Base-by-base conservation (phyloP, 2,329 filamentous ascomycete species). In the Hypoxylon sp. region DNA sequence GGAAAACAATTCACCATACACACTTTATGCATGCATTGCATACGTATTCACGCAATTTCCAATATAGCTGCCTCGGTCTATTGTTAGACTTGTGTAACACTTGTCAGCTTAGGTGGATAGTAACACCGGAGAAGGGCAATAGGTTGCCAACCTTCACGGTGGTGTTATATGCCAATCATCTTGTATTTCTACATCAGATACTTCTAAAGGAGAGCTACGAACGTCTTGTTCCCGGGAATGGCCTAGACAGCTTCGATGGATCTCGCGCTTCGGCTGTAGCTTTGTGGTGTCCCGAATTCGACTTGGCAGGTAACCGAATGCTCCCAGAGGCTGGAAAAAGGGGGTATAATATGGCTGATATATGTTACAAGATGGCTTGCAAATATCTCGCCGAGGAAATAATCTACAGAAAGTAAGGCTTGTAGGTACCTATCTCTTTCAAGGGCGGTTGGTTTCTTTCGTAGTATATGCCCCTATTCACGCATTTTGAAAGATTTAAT, bases 291-390 rank as follows among this genome's bases (percentile, higher is more conserved):
- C 8, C 58, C 33, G 46, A 39, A 26, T 35, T 37, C 50, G n/a
- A 55, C 46, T 56, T 42, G 37, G 50, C 47, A 54, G 26, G 19
- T 29, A 58, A 42, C 51, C 58, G 26, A 53, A 44, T 39, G 22
- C 14, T 37, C 14, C 56, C 53, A 22, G 42, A 42, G n/a, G 51
- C 39, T 63, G 44, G 51, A 2, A 58, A 24, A 52, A 31, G 37
- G 51, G 22, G 61, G 59, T 65, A 70, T 67, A 71, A 39, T 47
- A 67, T 66, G 64, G 62, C 59, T 63, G 62, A 50, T 66, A 70
- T 70, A 67, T 37, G 60, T 51, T 57, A 24, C 46, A 51, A 52
- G n/a, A 55, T 47, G 39, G 50, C 63, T 51, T 37, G 44, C 19
- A 51, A 55, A 53, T 50, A 53, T 69, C 42, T 60, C 54, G 42